A percentile compares a stretch with the other conserved stretches of the same genome.
These are phyloP conservation scores for Spencermartinsiella europaea DNA, from an alignment of 805 yeast genomes.

Conservation along the genomic window DNA sequence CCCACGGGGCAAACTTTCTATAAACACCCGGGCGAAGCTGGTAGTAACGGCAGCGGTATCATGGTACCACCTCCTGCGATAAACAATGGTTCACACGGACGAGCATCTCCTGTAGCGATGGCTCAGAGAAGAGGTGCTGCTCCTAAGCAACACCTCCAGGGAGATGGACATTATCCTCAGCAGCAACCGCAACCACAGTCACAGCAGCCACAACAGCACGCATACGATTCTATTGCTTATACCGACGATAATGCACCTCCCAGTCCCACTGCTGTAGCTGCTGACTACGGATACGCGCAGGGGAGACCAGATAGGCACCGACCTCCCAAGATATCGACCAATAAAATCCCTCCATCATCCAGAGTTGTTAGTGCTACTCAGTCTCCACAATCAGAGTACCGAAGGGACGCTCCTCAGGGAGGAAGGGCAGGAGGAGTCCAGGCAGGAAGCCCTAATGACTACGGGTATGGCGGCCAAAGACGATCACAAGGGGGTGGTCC, in stretches of 20 bases:
- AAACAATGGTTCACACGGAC: slow-evolving; percentile 4
- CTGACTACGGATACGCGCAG: slow-evolving; percentile 28
- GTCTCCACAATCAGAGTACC: slow-evolving; percentile 21
- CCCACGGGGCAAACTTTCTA: not conserved
- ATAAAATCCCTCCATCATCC: slow-evolving; percentile 21
- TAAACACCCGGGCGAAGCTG: not conserved
- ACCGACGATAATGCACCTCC: slow-evolving; percentile 5
- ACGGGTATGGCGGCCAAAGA: not conserved
- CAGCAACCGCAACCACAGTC: slow-evolving; percentile 10
- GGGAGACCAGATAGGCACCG: slow-evolving; percentile 30
- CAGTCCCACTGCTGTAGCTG: slow-evolving; percentile 20
- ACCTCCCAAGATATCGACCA: slow-evolving; percentile 18
- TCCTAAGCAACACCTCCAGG: not conserved
- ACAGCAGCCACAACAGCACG: slow-evolving; percentile 10
- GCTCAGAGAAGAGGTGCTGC: slow-evolving; percentile 8
- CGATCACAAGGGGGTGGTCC: not conserved
- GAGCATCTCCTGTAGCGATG: slow-evolving; percentile 13
- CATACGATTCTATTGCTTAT: slow-evolving; percentile 4
- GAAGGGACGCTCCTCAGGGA: slow-evolving; percentile 14
- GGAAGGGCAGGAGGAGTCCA: not conserved
- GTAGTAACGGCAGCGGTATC: slow-evolving; percentile 1
- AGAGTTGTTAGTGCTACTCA: slow-evolving; percentile 16
- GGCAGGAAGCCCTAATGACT: not conserved
- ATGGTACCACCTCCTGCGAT: slow-evolving; percentile 9
- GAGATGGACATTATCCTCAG: not conserved